phyloP scores from a whole-genome alignment of 257 asterid genomes.

The Echium plantagineum region DNA sequence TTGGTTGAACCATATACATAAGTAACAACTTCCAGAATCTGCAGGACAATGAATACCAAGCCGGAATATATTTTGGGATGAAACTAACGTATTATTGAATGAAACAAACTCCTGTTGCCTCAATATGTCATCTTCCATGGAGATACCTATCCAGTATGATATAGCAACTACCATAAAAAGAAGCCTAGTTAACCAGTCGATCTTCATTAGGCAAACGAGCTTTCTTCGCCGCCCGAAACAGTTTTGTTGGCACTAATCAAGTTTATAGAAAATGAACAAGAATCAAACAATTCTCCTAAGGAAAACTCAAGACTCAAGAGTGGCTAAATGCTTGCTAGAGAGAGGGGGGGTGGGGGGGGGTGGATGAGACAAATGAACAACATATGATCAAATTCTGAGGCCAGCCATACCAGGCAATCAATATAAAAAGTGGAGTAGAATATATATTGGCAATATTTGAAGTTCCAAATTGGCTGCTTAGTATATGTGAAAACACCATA shows the following conservation, averaged over 20 bases:
- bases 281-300: background rate
- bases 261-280: background rate
- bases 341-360: too few species aligned
- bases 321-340: too few species aligned
- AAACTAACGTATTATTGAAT: conserved; percentile 5
- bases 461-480: background rate
- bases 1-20: conserved; percentile 24
- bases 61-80: conserved; percentile 21
- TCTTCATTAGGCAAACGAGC: background rate
- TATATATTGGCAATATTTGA: background rate
- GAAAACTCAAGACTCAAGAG: background rate
- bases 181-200: background rate
- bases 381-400: too few species aligned
- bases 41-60: conserved; percentile 24
- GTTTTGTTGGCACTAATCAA: background rate
- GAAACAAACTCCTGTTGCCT: background rate
- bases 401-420: too few species aligned
- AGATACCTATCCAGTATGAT: background rate
- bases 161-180: background rate
- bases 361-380: too few species aligned
- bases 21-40: conserved; percentile 11
- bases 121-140: conserved; percentile 2
- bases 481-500: background rate
- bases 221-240: background rate
- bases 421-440: too few species aligned